Evolutionary conservation across 305 asterid species (phyloP).

Genomic region (Striga hermonthica): DNA sequence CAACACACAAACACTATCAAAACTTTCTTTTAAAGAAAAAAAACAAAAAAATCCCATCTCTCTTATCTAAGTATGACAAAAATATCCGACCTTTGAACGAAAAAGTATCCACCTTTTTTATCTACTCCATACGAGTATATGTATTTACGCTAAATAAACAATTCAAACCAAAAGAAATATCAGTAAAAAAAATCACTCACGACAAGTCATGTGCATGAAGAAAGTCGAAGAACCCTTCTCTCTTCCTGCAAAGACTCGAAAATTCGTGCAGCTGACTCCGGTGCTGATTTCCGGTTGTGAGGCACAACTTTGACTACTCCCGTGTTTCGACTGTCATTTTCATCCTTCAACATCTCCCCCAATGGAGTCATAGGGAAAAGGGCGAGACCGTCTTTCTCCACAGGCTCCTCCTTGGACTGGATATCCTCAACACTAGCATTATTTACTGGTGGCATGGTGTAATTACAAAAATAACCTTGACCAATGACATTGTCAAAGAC

Average conservation of each 20-base stretch:
- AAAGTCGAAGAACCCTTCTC: background rate
- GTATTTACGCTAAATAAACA: background rate
- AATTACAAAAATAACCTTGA: too few relatives aligned
- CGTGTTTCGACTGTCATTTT: background rate
- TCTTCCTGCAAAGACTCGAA: conserved; percentile 4
- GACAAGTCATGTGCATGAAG: background rate
- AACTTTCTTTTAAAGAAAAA: background rate
- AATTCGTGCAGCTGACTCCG: background rate
- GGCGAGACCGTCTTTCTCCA: conserved; percentile 4
- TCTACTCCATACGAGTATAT: background rate
- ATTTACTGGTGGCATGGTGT: background rate
- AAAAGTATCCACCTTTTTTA: background rate
- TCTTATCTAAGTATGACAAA: background rate
- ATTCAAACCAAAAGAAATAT: too few relatives aligned
- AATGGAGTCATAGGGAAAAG: background rate
- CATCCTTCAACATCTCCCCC: background rate
- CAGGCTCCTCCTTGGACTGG: background rate
- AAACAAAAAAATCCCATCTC: background rate
- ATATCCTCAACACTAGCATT: background rate
- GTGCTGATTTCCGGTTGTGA: background rate
- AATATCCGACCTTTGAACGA: background rate
- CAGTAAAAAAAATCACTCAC: background rate
- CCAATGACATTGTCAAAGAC: background rate
- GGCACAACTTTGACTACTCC: background rate
- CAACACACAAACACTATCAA: background rate